Evolutionary conservation across 2,329 filamentous ascomycete genomes (phyloP).

Genomic region (Diplodia corticola): DNA sequence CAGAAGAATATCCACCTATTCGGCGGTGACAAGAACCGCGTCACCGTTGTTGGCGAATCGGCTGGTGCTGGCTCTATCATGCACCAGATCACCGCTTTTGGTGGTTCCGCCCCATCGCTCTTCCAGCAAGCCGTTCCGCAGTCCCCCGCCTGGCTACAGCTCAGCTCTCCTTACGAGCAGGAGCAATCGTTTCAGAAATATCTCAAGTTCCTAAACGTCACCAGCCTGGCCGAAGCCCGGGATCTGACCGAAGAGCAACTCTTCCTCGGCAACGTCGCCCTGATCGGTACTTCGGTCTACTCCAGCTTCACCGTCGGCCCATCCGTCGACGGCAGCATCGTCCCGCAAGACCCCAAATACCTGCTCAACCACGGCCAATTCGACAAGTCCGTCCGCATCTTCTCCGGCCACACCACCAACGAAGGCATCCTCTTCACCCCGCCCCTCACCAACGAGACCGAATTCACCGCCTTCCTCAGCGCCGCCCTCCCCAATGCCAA

Average conservation of each 20-base stretch:
- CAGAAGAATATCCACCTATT: conserved; percentile 43
- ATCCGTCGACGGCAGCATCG: conserved; percentile 38
- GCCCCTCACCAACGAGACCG: conserved; percentile 23
- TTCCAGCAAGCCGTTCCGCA: conserved; percentile 43
- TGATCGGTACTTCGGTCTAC: conserved; percentile 35
- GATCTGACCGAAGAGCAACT: conserved; percentile 34
- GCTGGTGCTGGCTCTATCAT: conserved; percentile 43
- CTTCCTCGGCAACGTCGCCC: conserved; percentile 38
- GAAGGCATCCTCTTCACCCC: conserved; percentile 45
- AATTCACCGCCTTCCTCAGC: conserved; percentile 32
- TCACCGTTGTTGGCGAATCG: conserved; percentile 42
- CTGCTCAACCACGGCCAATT: conserved; percentile 41
- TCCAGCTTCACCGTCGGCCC: conserved; percentile 38
- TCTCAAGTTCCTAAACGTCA: conserved; percentile 36
- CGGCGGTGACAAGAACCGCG: conserved; percentile 40
- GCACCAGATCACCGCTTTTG: conserved; percentile 35
- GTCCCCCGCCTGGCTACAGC: conserved; percentile 43
- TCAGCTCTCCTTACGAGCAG: conserved; percentile 31
- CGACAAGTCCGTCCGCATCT: conserved; percentile 37
- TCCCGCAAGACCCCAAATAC: conserved; percentile 32
- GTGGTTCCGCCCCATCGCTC: conserved; percentile 36
- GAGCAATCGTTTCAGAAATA: conserved; percentile 36
- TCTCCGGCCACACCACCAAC: conserved; percentile 46
- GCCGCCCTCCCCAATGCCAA: conserved; percentile 35
- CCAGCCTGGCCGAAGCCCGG: conserved; percentile 38